phyloP scores from a whole-genome alignment of 176 grass and related monocot genomes.

The Stipa capillata region DNA sequence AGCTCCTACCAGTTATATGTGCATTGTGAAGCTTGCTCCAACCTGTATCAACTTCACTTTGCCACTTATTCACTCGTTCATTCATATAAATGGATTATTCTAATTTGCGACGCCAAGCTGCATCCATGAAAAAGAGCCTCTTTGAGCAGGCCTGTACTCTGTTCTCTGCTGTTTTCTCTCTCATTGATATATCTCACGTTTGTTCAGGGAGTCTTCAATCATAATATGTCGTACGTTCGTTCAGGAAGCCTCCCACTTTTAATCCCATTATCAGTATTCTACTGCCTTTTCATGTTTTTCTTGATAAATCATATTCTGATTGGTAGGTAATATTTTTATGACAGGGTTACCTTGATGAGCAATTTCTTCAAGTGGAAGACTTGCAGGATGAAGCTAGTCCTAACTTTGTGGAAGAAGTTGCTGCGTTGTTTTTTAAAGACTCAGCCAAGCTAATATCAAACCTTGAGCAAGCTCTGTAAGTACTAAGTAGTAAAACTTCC shows the following conservation, averaged over 20 bases:
- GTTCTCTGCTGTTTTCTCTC: conserved; percentile 6
- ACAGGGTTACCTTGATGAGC: conserved; percentile 93
- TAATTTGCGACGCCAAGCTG: conserved; percentile 69
- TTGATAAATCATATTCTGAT: conserved; percentile 23
- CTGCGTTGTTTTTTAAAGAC: conserved; percentile 80
- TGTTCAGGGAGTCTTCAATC: neutral
- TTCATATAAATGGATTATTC: conserved; percentile 63
- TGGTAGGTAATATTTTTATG: conserved; percentile 11
- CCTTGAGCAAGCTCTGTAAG: conserved; percentile 87
- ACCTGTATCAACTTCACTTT: conserved; percentile 9
- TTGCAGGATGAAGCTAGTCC: conserved; percentile 92
- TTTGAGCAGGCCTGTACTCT: conserved; percentile 84
- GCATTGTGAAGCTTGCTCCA: conserved; percentile 19
- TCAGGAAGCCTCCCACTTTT: neutral
- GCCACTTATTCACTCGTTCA: conserved; percentile 21
- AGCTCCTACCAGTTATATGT: conserved; percentile 18
- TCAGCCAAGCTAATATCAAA: conserved; percentile 74
- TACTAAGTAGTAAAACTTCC: conserved; percentile 5
- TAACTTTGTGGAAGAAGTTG: conserved; percentile 95
- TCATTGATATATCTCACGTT: conserved; percentile 11
- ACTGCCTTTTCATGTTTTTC: neutral
- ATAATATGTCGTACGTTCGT: neutral
- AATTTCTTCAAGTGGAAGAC: conserved; percentile 92
- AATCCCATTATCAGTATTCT: neutral
- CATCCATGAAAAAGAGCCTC: conserved; percentile 74